Conservation (phyloP, 2,329 filamentous ascomycete species). For the Cytospora mali region DNA sequence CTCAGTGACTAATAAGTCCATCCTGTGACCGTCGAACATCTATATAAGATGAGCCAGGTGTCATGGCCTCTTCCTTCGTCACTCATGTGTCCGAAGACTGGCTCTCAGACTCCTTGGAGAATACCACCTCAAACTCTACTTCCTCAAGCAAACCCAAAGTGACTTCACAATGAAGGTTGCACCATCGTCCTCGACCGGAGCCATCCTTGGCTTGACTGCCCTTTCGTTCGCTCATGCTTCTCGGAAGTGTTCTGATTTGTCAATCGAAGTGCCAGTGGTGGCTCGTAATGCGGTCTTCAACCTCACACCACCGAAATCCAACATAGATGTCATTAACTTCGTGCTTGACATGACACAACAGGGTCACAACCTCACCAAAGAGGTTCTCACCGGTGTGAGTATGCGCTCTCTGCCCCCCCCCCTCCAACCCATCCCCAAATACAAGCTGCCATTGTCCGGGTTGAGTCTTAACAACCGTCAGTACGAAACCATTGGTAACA, state of each 20-base stretch:
- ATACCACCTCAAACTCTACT: neutral
- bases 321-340: conserved; percentile 61
- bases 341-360: conserved; percentile 52
- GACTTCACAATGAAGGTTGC: neutral
- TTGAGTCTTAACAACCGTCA: conserved; percentile 27
- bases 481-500: conserved; percentile 53
- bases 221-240: conserved; percentile 34
- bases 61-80: neutral
- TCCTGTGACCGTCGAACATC: neutral
- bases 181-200: neutral
- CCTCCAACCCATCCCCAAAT: neutral
- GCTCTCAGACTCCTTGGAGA: neutral
- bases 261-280: conserved; percentile 57
- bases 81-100: neutral
- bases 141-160: neutral
- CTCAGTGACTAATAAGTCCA: no score
- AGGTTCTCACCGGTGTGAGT: conserved; percentile 48
- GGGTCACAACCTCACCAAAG: conserved; percentile 52
- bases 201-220: conserved; percentile 32
- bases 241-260: conserved; percentile 51
- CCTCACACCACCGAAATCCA: conserved; percentile 48
- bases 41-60: neutral
- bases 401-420: neutral
- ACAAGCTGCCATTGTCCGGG: neutral
- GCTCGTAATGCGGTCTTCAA: conserved; percentile 58